Conservation (phyloP, 805 yeast species). For the Saccharomycopsis sp. region DNA sequence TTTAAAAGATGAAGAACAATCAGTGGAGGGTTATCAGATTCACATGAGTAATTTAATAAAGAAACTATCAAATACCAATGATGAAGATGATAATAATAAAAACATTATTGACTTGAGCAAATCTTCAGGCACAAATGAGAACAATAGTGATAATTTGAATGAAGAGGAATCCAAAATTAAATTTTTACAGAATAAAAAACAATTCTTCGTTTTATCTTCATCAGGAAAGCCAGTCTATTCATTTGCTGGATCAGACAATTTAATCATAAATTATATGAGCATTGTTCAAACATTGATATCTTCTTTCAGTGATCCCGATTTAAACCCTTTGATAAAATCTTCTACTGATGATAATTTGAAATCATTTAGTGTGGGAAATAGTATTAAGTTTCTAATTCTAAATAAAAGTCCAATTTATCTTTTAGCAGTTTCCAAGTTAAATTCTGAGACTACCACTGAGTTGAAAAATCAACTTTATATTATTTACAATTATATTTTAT, state of each 20-base stretch:
- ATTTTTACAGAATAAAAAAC: constrained; percentile 35
- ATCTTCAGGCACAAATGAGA: background rate
- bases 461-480: constrained; percentile 57
- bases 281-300: constrained; percentile 70
- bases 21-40: constrained; percentile 6
- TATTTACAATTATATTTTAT: constrained; percentile 66
- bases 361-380: constrained; percentile 41
- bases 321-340: constrained; percentile 14
- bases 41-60: constrained; percentile 7
- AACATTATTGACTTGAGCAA: background rate
- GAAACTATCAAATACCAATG: background rate
- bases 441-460: constrained; percentile 42
- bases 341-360: constrained; percentile 29
- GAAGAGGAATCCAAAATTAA: constrained; percentile 24
- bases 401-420: constrained; percentile 61
- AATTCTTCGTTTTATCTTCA: constrained; percentile 65
- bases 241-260: constrained; percentile 59
- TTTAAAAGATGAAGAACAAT: background rate
- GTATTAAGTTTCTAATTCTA: constrained; percentile 43
- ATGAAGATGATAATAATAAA: background rate
- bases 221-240: constrained; percentile 90
- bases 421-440: constrained; percentile 48
- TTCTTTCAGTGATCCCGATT: constrained; percentile 41
- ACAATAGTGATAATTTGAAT: background rate
- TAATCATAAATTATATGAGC: constrained; percentile 64